Percentiles rank a stretch among this genome's conserved stretches.
Evolutionary conservation across 1,284 basidiomycete species (phyloP).

Genomic region (Cryptococcus sp.): DNA sequence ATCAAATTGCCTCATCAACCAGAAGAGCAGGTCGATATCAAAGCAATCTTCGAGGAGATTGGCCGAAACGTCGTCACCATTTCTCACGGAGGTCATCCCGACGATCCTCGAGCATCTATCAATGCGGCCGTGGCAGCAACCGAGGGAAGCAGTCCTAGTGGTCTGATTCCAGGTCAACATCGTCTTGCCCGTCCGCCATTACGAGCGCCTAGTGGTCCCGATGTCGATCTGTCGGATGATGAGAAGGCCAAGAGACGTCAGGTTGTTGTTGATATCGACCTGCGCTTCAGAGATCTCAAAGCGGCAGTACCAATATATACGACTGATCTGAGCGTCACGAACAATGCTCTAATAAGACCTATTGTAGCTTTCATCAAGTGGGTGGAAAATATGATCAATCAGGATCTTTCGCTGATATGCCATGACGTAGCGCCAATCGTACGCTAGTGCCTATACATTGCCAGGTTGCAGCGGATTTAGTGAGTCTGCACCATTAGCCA

Average conservation of each 20-base stretch:
- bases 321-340: constrained; percentile 82
- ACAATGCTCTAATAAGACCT: constrained; percentile 91
- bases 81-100: constrained; percentile 49
- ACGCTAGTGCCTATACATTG: constrained; percentile 91
- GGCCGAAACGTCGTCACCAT: constrained; percentile 71
- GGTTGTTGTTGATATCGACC: constrained; percentile 85
- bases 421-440: constrained; percentile 68
- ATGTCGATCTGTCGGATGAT: constrained; percentile 15
- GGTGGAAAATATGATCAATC: constrained; percentile 39
- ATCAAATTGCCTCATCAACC: constrained; percentile 92
- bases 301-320: constrained; percentile 92
- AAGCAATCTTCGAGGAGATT: constrained; percentile 86
- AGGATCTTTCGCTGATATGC: neutral
- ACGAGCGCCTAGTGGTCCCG: constrained; percentile 62
- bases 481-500: constrained; percentile 53
- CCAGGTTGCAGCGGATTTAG: constrained; percentile 75
- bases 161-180: constrained; percentile 84
- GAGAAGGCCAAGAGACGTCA: constrained; percentile 46
- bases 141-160: constrained; percentile 36
- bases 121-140: constrained; percentile 50
- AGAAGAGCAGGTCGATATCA: constrained; percentile 70
- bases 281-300: constrained; percentile 94
- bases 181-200: constrained; percentile 84
- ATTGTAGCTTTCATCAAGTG: constrained; percentile 99
- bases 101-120: constrained; percentile 37